Evolutionary conservation across 495 filamentous ascomycete genomes (phyloP).

Genomic region (Tuber brumale): DNA sequence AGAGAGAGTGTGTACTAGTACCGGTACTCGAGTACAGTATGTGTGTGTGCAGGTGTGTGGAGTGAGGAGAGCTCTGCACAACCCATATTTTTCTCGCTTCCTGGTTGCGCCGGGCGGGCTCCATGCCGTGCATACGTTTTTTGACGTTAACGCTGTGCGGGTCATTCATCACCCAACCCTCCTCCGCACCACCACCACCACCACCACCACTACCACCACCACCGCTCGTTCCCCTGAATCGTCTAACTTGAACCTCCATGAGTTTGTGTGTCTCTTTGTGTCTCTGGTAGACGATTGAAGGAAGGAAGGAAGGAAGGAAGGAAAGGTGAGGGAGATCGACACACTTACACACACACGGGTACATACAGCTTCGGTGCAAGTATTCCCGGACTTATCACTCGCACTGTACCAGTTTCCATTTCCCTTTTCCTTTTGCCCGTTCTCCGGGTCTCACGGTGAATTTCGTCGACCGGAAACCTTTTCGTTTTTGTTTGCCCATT

Average conservation of each 20-base stretch:
- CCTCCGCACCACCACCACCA: background rate
- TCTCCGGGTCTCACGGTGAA: background rate
- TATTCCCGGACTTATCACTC: background rate
- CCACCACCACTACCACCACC: background rate
- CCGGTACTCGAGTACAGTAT: too few relatives aligned
- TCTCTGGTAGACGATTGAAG: slow-evolving; percentile 5
- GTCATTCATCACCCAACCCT: background rate
- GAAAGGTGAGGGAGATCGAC: background rate
- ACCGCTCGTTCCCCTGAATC: background rate
- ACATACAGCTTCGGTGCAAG: background rate
- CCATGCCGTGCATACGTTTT: background rate
- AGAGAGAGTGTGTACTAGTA: background rate
- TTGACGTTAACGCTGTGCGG: background rate
- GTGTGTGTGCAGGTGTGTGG: background rate
- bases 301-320: slow-evolving; percentile 10
- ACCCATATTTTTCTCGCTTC: background rate
- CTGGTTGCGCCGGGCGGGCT: background rate
- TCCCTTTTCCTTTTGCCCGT: background rate
- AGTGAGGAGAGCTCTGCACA: background rate
- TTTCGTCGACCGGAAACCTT: background rate
- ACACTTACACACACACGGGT: background rate
- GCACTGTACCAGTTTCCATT: background rate
- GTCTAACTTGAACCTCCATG: background rate
- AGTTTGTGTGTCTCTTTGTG: slow-evolving; percentile 5
- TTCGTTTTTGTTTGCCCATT: background rate